Conservation (phyloP, 139 green algal genomes). For the Edaphochlamys debaryana region DNA sequence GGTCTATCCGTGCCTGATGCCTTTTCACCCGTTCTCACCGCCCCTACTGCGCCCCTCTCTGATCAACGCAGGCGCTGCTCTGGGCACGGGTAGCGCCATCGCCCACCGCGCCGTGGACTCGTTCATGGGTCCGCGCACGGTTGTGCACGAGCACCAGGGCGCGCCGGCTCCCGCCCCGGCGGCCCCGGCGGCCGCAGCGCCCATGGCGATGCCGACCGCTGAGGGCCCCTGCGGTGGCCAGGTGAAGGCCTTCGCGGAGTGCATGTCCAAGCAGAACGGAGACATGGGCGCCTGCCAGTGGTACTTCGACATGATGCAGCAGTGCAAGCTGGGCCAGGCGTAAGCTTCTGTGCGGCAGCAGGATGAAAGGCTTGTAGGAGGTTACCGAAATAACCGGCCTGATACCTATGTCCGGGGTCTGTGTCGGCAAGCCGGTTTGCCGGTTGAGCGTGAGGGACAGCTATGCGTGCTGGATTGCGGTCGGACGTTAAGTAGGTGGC, state of each 20-base stretch:
- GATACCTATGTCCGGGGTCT: no score
- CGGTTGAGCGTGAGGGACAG: no score
- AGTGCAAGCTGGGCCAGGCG: conserved; percentile 63
- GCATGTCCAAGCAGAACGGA: conserved; percentile 81
- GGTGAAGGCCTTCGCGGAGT: conserved; percentile 89
- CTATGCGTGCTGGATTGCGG: no score
- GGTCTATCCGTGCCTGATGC: no score
- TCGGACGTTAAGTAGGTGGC: no score
- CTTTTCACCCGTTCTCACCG: no score
- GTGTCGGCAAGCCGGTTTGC: no score
- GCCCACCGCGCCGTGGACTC: conserved; percentile 89
- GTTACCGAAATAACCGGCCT: no score
- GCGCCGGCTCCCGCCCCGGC: not conserved
- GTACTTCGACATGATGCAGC: conserved; percentile 79
- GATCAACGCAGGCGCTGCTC: conserved; percentile 86
- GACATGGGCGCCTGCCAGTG: conserved; percentile 83
- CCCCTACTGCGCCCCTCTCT: no score
- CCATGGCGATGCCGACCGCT: not conserved
- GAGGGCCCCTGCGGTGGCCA: conserved; percentile 70
- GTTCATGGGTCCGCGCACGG: conserved; percentile 67
- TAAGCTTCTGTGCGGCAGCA: not conserved
- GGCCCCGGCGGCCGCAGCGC: conserved; percentile 36
- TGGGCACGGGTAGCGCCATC: conserved; percentile 86
- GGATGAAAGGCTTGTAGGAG: no score
- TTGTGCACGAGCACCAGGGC: conserved; percentile 53